These are phyloP conservation scores for Tetratostichococcus sp. DNA, from an alignment of 139 green algal species.

Conservation along the genomic window DNA sequence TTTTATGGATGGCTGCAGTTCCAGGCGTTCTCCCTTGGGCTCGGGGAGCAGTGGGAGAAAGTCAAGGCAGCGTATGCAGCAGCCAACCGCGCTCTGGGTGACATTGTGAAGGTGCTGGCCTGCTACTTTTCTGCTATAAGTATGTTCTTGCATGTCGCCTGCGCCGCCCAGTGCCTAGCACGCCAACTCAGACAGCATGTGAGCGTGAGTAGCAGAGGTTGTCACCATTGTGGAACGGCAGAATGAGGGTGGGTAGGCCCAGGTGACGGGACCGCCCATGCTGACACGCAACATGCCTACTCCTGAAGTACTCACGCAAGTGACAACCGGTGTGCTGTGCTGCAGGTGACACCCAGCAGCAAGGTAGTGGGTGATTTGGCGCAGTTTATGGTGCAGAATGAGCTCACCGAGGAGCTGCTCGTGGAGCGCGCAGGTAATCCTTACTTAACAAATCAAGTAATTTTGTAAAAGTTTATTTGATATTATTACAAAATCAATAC, in stretches of 20 bases:
- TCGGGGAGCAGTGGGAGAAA: conserved; percentile 78
- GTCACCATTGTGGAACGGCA: too few relatives aligned
- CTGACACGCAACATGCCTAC: too few relatives aligned
- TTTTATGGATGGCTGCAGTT: conserved; percentile 6
- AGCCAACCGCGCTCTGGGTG: conserved; percentile 82
- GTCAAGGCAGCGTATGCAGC: conserved; percentile 82
- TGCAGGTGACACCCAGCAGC: conserved; percentile 65
- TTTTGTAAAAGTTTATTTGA: too few relatives aligned
- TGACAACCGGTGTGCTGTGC: neutral
- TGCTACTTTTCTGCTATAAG: neutral
- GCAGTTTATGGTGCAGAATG: conserved; percentile 95
- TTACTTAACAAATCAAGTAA: too few relatives aligned
- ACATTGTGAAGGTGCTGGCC: conserved; percentile 84
- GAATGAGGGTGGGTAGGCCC: too few relatives aligned
- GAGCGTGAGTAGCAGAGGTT: too few relatives aligned
- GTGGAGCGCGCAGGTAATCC: conserved; percentile 77
- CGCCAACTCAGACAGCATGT: too few relatives aligned
- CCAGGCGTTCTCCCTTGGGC: conserved; percentile 59
- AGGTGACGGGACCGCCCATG: too few relatives aligned
- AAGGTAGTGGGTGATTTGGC: conserved; percentile 93
- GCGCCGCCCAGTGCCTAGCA: neutral
- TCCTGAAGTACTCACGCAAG: too few relatives aligned
- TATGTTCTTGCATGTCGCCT: neutral
- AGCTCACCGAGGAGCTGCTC: conserved; percentile 69
- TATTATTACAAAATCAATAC: too few relatives aligned